Base-by-base conservation (phyloP, 805 yeast species). In the Kluyveromyces wickerhamii region DNA sequence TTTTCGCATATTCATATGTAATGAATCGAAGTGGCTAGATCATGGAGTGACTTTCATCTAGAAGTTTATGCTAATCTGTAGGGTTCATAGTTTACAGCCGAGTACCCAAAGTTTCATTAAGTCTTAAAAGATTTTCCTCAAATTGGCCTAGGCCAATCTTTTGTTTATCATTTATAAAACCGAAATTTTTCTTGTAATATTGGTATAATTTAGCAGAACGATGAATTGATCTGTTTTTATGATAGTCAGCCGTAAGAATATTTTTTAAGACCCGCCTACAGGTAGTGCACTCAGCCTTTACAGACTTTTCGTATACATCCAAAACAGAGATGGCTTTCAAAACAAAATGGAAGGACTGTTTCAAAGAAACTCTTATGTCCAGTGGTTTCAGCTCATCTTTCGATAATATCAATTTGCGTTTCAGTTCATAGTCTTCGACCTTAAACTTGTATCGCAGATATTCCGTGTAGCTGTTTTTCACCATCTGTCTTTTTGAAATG, bases 361-460 rank as follows among this genome's bases (percentile, higher is more conserved):
- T 26, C 14, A 48, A 37, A 14, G 37, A 28, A 6, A 35, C 37
- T 29, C 28, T n/a, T 10, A 20, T 31, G 24, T 12, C 15, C 18
- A 13, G 14, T 8, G 21, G 11, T n/a, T 14, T 10, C 11, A 12
- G 9, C 23, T 16, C 23, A 5, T 7, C 21, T 25, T 39, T 30
- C 3, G 36, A 27, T 10, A 48, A 25, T 9, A 51, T 41, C 7
- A 43, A 22, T 1, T 31, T 28, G 21, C 51, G 36, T 35, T 51
- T 54, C 32, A 41, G 26, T 6, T 33, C 38, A 34, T 48, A 54
- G 35, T 56, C 38, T 37, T 57, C 62, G 10, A 39, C 31, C 21
- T 28, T 47, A 29, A 49, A 57, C 39, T 57, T 58, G 28, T 50
- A 49, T 14, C 50, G 38, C 7, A 58, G 28, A 32, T 58, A 58